Base-by-base conservation (phyloP, 371 early-diverging fungal genomes). In the Saksenaea vasiformis region DNA sequence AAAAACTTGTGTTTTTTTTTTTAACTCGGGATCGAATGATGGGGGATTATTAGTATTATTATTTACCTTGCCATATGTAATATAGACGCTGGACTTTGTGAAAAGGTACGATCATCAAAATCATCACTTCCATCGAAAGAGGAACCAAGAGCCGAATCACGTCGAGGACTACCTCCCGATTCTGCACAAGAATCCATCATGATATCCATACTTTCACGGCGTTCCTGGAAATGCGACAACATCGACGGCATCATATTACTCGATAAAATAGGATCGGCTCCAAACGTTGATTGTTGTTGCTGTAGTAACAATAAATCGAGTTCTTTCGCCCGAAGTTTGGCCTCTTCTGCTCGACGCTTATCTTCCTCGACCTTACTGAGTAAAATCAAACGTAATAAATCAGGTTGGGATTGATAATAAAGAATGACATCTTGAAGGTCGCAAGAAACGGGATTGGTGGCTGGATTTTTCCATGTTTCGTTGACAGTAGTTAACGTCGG, bases 351-450 rank as follows among this genome's bases (percentile, higher is more conserved):
- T 60, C 80, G 73, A 37, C 88, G 82, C 57, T 84, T 83, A 58
- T 88, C 88, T 68, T 88, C 88, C 63, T 88, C 85, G 1, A 86
- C 84, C 70, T 86, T 88, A 58, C 86, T 85, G 11, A 79, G 60
- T 41, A 88, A 73, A 56, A 88, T 88, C 39, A 88, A 57, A 8
- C 77, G 79, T 11, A 88, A 68, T 14, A 88, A 73, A 15, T 88
- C 88, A 31, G 87, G 88, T 44, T 88, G 85, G 5, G 78, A 73
- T 36, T 78, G 73, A 56, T 85, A 88, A 27, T 82, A 82, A 7
- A 80, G 61, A 35, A 85, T 70, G 41, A 85, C 74, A 17, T 83
- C 80, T 62, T 84, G 84, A 10, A 88, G 72, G 65, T 88, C 87
- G 60, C 66, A 68, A 9, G 72, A 60, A 7, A 62, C 61, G 24